These are phyloP conservation scores for Phylloporus scabripes DNA, from an alignment of 768 basidiomycete genomes.

Conservation along the genomic window DNA sequence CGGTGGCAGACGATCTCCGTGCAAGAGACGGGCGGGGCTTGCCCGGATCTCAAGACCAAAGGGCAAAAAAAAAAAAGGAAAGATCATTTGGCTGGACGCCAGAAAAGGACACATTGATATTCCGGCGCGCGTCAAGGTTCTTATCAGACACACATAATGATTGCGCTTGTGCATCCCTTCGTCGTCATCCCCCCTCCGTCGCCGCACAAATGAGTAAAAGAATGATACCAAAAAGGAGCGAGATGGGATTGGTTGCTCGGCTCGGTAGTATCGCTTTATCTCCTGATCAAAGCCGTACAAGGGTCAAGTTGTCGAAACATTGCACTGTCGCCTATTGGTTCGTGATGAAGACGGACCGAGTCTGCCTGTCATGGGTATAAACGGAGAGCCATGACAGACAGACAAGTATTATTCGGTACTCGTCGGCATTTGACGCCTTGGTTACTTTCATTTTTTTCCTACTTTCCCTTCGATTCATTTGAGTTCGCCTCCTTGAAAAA, in stretches of 20 bases:
- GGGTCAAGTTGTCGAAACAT: neutral
- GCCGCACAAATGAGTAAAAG: conserved; percentile 12
- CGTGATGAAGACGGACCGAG: conserved; percentile 1
- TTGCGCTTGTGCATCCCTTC: neutral
- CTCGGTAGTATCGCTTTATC: conserved; percentile 19
- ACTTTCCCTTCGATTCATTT: neutral
- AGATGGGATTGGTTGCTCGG: conserved; percentile 8
- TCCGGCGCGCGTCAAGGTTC: neutral
- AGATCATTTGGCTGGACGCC: neutral
- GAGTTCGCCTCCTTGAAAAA: neutral
- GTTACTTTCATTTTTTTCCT: neutral
- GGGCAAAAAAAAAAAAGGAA: neutral
- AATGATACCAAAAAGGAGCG: neutral
- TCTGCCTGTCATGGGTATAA: neutral
- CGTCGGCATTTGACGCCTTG: neutral
- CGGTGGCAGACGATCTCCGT: neutral
- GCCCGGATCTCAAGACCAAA: neutral
- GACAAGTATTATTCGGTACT: neutral
- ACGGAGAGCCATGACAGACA: neutral
- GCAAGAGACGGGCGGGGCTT: neutral
- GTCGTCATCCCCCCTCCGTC: conserved; percentile 1
- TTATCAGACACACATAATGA: neutral
- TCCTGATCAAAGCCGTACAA: conserved; percentile 9
- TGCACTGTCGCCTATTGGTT: neutral
- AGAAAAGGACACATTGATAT: conserved; percentile 1